Evolutionary conservation across 805 yeast species (phyloP).

Genomic region (Pichia deserticola): DNA sequence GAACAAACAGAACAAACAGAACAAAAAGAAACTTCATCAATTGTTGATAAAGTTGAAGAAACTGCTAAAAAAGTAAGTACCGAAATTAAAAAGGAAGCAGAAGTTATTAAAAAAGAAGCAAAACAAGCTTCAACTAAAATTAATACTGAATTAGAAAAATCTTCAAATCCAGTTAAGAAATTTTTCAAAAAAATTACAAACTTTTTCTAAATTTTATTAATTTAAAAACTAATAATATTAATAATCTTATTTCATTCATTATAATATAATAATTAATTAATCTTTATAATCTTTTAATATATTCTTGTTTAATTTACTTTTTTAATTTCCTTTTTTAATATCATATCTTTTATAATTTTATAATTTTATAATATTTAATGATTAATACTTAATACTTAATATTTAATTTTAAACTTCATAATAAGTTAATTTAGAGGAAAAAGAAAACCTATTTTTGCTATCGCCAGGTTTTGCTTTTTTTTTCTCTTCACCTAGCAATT

Average conservation of each 20-base stretch:
- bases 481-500: no score
- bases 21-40: conserved; percentile 6
- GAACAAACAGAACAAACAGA: conserved; percentile 9
- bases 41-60: conserved; percentile 7
- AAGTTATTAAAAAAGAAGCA: conserved; percentile 3
- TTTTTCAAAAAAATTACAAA: conserved; percentile 9
- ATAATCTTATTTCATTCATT: no score
- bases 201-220: no score
- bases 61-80: conserved; percentile 13
- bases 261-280: no score
- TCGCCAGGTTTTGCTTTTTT: no score
- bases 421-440: no score
- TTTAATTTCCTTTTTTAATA: not conserved
- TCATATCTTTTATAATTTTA: no score
- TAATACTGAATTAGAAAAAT: not conserved
- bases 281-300: not conserved
- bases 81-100: conserved; percentile 11
- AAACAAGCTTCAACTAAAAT: conserved; percentile 2
- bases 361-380: no score
- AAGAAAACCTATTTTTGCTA: no score
- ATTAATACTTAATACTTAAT: no score
- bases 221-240: no score
- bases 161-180: conserved; percentile 20
- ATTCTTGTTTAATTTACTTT: not conserved
- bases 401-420: no score